These are phyloP conservation scores for Leccinum rimulosum DNA, from an alignment of 768 basidiomycete species.

Conservation along the genomic window DNA sequence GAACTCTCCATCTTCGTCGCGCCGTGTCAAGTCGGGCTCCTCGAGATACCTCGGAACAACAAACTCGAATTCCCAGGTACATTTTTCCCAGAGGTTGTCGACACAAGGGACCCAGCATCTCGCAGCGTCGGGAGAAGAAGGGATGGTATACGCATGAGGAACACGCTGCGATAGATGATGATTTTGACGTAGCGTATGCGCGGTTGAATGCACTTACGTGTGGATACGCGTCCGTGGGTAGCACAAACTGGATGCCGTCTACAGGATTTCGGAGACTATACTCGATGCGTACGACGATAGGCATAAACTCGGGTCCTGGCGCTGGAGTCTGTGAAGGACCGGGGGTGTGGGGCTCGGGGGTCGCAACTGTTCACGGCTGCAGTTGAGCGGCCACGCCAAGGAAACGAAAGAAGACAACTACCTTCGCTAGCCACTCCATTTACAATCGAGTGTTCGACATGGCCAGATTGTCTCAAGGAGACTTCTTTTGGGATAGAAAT, in stretches of 20 bases:
- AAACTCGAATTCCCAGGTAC: conserved; percentile 98
- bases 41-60: conserved; percentile 85
- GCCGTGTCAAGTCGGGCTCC: conserved; percentile 39
- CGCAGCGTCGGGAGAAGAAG: conserved; percentile 87
- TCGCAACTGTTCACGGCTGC: conserved; percentile 47
- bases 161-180: conserved; percentile 57
- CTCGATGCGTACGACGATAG: conserved; percentile 71
- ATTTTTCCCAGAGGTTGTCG: conserved; percentile 93
- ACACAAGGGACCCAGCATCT: conserved; percentile 98
- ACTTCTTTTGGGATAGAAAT: conserved; percentile 81
- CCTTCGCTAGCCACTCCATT: conserved; percentile 56
- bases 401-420: conserved; percentile 25
- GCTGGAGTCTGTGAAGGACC: conserved; percentile 37
- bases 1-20: conserved; percentile 42
- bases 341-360: conserved; percentile 81
- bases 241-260: conserved; percentile 82
- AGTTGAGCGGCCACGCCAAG: conserved; percentile 7
- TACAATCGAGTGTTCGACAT: conserved; percentile 33
- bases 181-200: conserved; percentile 1
- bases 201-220: conserved; percentile 54
- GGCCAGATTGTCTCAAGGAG: conserved; percentile 58
- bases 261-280: conserved; percentile 82
- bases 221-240: conserved; percentile 80
- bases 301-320: conserved; percentile 63
- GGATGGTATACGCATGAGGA: conserved; percentile 89